These are phyloP conservation scores for Croton setiger DNA, from an alignment of 441 rosid species.

Conservation along the genomic window DNA sequence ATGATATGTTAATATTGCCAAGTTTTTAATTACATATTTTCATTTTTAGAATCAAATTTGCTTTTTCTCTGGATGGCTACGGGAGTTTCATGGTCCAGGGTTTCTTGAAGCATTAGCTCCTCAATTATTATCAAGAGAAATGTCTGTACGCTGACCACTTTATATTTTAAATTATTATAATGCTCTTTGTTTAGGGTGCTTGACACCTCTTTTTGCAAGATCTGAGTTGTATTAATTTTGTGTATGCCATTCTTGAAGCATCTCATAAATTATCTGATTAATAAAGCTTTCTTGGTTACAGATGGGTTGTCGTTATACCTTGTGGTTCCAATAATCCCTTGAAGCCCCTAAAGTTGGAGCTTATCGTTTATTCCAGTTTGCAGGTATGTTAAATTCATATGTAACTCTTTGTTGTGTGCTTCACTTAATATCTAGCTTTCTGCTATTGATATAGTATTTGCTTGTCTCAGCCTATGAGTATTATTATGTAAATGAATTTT, in stretches of 20 bases:
- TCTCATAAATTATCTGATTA: constrained; percentile 13
- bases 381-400: constrained; percentile 30
- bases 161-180: neutral
- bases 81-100: constrained; percentile 48
- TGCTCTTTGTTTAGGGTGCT: neutral
- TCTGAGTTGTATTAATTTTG: constrained; percentile 13
- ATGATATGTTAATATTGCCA: constrained; percentile 1
- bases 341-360: constrained; percentile 43
- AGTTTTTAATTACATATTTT: constrained; percentile 12
- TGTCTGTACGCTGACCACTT: constrained; percentile 30
- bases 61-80: constrained; percentile 53
- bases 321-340: constrained; percentile 38
- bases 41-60: constrained; percentile 40
- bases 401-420: constrained; percentile 12
- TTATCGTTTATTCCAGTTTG: constrained; percentile 43
- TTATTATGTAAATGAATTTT: constrained; percentile 5
- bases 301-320: constrained; percentile 55
- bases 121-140: constrained; percentile 45
- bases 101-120: constrained; percentile 52
- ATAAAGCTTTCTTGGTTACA: constrained; percentile 24
- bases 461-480: neutral
- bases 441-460: neutral
- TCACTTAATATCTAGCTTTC: constrained; percentile 6
- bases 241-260: neutral
- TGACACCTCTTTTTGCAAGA: neutral